Evolutionary conservation across 768 basidiomycete genomes (phyloP).

Genomic region (Pisolithus orientalis): DNA sequence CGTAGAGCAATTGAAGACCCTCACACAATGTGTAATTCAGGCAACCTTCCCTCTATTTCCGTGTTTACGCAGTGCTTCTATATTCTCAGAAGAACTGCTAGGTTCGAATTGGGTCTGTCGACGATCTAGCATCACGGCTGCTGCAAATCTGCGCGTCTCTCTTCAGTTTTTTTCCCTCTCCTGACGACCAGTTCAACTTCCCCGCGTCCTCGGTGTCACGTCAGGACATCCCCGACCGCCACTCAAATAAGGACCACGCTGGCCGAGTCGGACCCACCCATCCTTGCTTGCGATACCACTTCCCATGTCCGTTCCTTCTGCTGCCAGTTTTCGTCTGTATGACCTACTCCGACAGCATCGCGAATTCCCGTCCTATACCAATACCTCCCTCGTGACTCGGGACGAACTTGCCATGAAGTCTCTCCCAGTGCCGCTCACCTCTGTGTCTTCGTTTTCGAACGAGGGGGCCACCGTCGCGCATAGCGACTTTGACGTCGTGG

Average conservation of each 20-base stretch:
- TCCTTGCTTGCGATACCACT: slow-evolving; percentile 4
- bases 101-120: slow-evolving; percentile 11
- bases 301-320: slow-evolving; percentile 10
- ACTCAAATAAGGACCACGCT: slow-evolving; percentile 24
- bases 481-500: not conserved
- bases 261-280: not conserved
- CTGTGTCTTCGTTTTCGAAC: not conserved
- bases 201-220: slow-evolving; percentile 18
- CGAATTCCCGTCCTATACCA: slow-evolving; percentile 2
- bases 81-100: slow-evolving; percentile 13
- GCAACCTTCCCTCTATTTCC: slow-evolving; percentile 14
- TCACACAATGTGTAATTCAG: not conserved
- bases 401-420: not conserved
- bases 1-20: too few species aligned
- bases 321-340: slow-evolving; percentile 3
- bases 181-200: slow-evolving; percentile 29
- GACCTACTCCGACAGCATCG: slow-evolving; percentile 3
- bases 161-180: slow-evolving; percentile 14
- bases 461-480: not conserved
- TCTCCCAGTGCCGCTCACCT: not conserved
- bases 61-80: slow-evolving; percentile 10
- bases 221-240: not conserved
- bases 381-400: not conserved
- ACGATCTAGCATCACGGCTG: slow-evolving; percentile 12
- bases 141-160: slow-evolving; percentile 26